Conservation (phyloP, 805 yeast species). For the Teunomyces panamensis region DNA sequence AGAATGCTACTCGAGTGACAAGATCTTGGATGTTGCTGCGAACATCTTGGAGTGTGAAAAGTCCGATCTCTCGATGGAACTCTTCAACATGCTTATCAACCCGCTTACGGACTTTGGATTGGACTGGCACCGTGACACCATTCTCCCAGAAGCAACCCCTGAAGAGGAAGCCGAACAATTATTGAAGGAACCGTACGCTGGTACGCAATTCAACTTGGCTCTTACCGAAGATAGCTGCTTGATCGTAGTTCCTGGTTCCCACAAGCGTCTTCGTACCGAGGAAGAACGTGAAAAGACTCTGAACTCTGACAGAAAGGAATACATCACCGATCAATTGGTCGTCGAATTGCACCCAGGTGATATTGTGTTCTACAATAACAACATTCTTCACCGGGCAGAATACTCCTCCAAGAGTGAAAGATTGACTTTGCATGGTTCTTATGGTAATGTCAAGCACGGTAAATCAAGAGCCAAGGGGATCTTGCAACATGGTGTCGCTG, state of each 20-base stretch:
- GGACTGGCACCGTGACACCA: constrained; percentile 53
- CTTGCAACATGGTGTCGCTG: constrained; percentile 51
- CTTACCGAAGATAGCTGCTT: constrained; percentile 45
- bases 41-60: constrained; percentile 42
- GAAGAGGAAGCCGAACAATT: constrained; percentile 44
- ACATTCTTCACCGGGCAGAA: constrained; percentile 48
- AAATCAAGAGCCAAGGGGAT: constrained; percentile 46
- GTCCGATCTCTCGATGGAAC: constrained; percentile 42
- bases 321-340: constrained; percentile 36
- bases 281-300: constrained; percentile 43
- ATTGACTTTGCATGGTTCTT: constrained; percentile 49
- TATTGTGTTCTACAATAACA: constrained; percentile 48
- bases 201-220: constrained; percentile 52
- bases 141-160: constrained; percentile 43
- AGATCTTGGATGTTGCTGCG: constrained; percentile 36
- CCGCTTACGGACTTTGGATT: constrained; percentile 52
- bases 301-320: constrained; percentile 29
- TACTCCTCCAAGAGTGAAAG: constrained; percentile 38
- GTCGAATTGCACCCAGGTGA: constrained; percentile 50
- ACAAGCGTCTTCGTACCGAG: constrained; percentile 41
- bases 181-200: constrained; percentile 39
- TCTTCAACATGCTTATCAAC: constrained; percentile 51
- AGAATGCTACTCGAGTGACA: constrained; percentile 36
- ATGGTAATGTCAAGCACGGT: constrained; percentile 44
- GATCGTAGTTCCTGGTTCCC: constrained; percentile 49